These are phyloP conservation scores for Danielia reshetovae DNA, from an alignment of 805 yeast species.

Conservation along the genomic window DNA sequence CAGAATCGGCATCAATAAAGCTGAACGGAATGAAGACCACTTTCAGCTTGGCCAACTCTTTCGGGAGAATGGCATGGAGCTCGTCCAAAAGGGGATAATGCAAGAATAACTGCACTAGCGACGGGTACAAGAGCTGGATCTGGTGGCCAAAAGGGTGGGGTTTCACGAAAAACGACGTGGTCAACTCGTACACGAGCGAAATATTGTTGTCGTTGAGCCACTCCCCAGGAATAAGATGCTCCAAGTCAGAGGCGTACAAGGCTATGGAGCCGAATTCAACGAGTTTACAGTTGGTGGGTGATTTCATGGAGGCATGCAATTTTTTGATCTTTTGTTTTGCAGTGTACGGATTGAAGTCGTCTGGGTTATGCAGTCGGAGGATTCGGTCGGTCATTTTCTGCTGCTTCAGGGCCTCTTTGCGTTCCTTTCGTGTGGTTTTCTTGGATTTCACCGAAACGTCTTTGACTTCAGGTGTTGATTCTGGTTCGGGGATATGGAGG, in stretches of 20 bases:
- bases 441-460: neutral
- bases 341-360: slow-evolving; percentile 5
- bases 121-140: slow-evolving; percentile 45
- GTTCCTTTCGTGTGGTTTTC: slow-evolving; percentile 2
- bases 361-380: neutral
- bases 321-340: slow-evolving; percentile 6
- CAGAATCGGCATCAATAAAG: slow-evolving; percentile 43
- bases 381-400: neutral
- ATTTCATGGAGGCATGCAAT: slow-evolving; percentile 12
- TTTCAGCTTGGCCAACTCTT: slow-evolving; percentile 29
- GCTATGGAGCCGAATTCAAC: slow-evolving; percentile 55
- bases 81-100: slow-evolving; percentile 42
- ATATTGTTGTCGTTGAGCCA: slow-evolving; percentile 76
- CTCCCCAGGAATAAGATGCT: slow-evolving; percentile 55
- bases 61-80: slow-evolving; percentile 31
- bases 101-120: slow-evolving; percentile 59
- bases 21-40: slow-evolving; percentile 68
- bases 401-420: slow-evolving; percentile 1
- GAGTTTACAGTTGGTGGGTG: slow-evolving; percentile 24
- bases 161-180: slow-evolving; percentile 21
- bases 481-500: slow-evolving; percentile 3
- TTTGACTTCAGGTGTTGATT: no score
- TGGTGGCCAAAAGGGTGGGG: slow-evolving; percentile 17
- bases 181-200: slow-evolving; percentile 55
- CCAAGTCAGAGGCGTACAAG: slow-evolving; percentile 54